phyloP scores from a whole-genome alignment of 2,329 filamentous ascomycete species.

The Pseudovirgaria hyperparasitica region DNA sequence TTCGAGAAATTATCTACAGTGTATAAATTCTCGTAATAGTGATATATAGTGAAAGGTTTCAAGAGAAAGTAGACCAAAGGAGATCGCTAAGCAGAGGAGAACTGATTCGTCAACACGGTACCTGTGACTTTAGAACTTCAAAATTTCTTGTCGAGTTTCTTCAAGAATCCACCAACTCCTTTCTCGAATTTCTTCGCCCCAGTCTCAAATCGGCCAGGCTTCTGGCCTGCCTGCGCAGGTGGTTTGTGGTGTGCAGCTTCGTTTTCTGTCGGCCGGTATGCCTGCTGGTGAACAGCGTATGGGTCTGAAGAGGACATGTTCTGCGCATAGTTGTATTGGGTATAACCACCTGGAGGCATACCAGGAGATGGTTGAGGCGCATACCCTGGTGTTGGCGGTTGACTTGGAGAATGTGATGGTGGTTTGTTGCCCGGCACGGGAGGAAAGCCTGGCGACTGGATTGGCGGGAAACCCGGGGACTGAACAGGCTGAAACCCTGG shows the following conservation, averaged over 20 bases:
- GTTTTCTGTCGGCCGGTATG: conserved; percentile 54
- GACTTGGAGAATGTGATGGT: conserved; percentile 26
- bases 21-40: too few relatives aligned
- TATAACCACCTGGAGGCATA: conserved; percentile 39
- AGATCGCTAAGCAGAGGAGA: too few relatives aligned
- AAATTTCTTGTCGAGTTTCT: conserved; percentile 69
- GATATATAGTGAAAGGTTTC: too few relatives aligned
- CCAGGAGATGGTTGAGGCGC: conserved; percentile 22
- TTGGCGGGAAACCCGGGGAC: conserved; percentile 18
- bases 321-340: conserved; percentile 38
- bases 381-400: conserved; percentile 22
- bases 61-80: too few relatives aligned
- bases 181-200: conserved; percentile 55
- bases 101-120: too few relatives aligned
- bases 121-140: too few relatives aligned
- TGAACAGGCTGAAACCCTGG: conserved; percentile 15
- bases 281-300: conserved; percentile 53
- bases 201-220: conserved; percentile 47
- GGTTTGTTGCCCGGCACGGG: conserved; percentile 14
- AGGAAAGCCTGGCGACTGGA: conserved; percentile 14
- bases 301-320: conserved; percentile 19
- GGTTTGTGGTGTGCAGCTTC: conserved; percentile 29
- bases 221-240: conserved; percentile 15
- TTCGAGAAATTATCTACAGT: too few relatives aligned
- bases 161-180: conserved; percentile 58